Evolutionary conservation across 1,139 yeast species (phyloP).

Genomic region (Chernovozyma sophiae-reginae): DNA sequence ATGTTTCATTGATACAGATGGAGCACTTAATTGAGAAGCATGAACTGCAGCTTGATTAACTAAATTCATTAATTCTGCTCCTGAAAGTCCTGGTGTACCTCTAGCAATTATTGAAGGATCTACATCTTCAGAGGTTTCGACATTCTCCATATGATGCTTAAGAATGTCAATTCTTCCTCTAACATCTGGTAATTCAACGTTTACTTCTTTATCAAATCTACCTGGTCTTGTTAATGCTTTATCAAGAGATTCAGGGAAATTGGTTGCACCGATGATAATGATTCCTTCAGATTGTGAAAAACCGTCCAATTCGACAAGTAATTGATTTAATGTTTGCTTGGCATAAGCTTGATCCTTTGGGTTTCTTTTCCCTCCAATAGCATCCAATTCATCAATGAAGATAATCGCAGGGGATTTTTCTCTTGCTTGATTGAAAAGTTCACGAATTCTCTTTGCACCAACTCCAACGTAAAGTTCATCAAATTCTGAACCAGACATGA

Average conservation of each 20-base stretch:
- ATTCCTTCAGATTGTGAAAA: slow-evolving; percentile 91
- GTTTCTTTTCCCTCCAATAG: slow-evolving; percentile 96
- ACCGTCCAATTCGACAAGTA: slow-evolving; percentile 94
- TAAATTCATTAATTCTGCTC: slow-evolving; percentile 93
- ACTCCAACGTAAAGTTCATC: slow-evolving; percentile 98
- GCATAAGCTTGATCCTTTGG: slow-evolving; percentile 98
- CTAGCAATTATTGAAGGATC: slow-evolving; percentile 89
- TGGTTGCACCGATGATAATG: slow-evolving; percentile 95
- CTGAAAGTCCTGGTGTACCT: slow-evolving; percentile 96
- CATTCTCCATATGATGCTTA: slow-evolving; percentile 87
- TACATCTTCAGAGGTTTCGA: slow-evolving; percentile 78
- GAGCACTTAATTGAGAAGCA: slow-evolving; percentile 90
- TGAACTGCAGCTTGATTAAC: slow-evolving; percentile 98
- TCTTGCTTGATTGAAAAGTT: slow-evolving; percentile 87
- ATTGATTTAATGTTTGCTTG: slow-evolving; percentile 92
- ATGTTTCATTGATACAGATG: slow-evolving; percentile 85
- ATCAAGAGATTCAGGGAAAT: slow-evolving; percentile 94
- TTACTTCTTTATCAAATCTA: slow-evolving; percentile 92
- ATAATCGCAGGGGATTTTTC: slow-evolving; percentile 96
- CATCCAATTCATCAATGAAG: slow-evolving; percentile 95
- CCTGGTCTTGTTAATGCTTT: slow-evolving; percentile 98
- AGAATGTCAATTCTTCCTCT: slow-evolving; percentile 94
- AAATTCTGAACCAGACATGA: slow-evolving; percentile 97
- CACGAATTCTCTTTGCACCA: slow-evolving; percentile 97
- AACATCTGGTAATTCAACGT: slow-evolving; percentile 95